Evolutionary conservation across 352 stramenopile species (phyloP).

Genomic region (Pythium diclinum): DNA sequence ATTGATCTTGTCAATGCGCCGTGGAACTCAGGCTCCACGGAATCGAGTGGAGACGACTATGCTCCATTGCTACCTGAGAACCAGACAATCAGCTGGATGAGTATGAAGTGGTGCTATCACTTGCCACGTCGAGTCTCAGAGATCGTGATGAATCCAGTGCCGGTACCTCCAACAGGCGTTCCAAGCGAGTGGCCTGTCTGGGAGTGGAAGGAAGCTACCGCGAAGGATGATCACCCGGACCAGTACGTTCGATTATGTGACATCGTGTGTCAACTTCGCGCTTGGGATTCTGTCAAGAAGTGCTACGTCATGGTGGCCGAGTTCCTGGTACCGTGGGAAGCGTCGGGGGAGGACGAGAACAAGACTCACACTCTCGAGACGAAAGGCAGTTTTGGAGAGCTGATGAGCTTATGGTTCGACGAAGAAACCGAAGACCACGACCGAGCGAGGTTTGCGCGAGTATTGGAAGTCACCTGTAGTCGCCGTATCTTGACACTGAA

Average conservation of each 20-base stretch:
- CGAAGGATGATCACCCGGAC: conserved; percentile 4
- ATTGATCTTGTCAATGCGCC: conserved; percentile 56
- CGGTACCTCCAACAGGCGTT: conserved; percentile 53
- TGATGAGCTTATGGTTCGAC: conserved; percentile 74
- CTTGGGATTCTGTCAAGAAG: conserved; percentile 53
- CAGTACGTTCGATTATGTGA: conserved; percentile 49
- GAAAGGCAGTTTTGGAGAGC: conserved; percentile 56
- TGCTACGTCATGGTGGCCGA: conserved; percentile 53
- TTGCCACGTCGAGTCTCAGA: conserved; percentile 53
- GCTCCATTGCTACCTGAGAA: conserved; percentile 30
- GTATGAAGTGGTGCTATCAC: conserved; percentile 79
- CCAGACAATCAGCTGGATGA: conserved; percentile 69
- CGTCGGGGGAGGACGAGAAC: conserved; percentile 3
- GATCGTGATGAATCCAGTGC: conserved; percentile 55
- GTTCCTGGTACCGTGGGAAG: conserved; percentile 78
- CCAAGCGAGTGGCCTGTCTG: conserved; percentile 62
- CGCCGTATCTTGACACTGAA: conserved; percentile 34
- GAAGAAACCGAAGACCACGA: conserved; percentile 48
- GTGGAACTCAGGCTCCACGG: conserved; percentile 33
- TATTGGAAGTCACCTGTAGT: conserved; percentile 26
- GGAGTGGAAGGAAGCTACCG: conserved; percentile 32
- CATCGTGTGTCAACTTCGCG: conserved; percentile 69
- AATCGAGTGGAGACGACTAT: conserved; percentile 8
- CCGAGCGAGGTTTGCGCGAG: conserved; percentile 27
- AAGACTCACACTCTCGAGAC: conserved; percentile 33